phyloP scores from a whole-genome alignment of 306 rosid species.

The Cyamopsis tetragonoloba region DNA sequence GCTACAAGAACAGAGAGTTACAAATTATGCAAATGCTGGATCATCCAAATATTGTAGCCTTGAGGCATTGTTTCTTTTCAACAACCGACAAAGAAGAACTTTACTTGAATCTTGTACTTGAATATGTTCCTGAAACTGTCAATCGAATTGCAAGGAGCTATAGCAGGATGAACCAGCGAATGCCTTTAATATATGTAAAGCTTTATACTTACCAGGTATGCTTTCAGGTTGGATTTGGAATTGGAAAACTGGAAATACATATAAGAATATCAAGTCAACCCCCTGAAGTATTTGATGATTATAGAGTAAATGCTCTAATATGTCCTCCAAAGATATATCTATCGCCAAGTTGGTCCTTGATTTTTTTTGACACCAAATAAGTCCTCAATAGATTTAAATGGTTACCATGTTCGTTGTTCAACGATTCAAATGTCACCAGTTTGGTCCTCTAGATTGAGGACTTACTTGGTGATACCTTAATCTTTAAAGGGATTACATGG shows the following conservation, averaged over 20 bases:
- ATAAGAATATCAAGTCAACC: neutral
- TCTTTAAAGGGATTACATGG: too few species aligned
- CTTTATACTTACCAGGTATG: slow-evolving; percentile 94
- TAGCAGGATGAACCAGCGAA: slow-evolving; percentile 85
- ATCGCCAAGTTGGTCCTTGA: too few species aligned
- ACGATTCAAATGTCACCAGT: too few species aligned
- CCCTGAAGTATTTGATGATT: neutral
- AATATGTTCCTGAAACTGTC: slow-evolving; percentile 92
- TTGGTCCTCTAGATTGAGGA: too few species aligned
- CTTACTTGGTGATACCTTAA: too few species aligned
- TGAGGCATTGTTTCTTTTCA: slow-evolving; percentile 88
- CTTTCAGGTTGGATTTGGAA: neutral
- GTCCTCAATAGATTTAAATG: too few species aligned
- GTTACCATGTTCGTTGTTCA: too few species aligned
- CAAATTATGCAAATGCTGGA: slow-evolving; percentile 99
- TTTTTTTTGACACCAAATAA: too few species aligned
- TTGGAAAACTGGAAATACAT: neutral
- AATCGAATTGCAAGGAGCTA: slow-evolving; percentile 86
- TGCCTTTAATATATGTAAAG: slow-evolving; percentile 93
- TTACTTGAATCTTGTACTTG: slow-evolving; percentile 93
- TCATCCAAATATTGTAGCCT: slow-evolving; percentile 91
- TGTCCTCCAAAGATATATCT: too few species aligned
- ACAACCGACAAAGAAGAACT: slow-evolving; percentile 93
- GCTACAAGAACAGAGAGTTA: slow-evolving; percentile 94
- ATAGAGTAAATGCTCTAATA: too few species aligned